phyloP scores from a whole-genome alignment of 2,329 filamentous ascomycete species.

The Cryphonectria japonica region DNA sequence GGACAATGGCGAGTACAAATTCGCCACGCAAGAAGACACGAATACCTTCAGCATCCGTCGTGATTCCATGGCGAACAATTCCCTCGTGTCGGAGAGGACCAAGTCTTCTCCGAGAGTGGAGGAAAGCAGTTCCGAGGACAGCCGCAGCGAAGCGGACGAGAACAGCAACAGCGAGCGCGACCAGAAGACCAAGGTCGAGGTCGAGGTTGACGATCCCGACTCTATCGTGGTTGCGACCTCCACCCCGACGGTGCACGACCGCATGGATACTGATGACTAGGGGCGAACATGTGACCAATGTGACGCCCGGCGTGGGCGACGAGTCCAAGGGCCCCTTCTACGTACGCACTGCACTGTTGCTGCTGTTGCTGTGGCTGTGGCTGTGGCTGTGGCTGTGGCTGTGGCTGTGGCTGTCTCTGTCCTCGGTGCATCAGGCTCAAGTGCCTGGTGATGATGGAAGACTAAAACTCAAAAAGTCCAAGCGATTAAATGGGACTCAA shows the following conservation, averaged over 20 bases:
- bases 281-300: neutral
- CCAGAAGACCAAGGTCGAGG: conserved; percentile 16
- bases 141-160: conserved; percentile 26
- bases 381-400: neutral
- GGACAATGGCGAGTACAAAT: conserved; percentile 59
- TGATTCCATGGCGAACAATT: conserved; percentile 31
- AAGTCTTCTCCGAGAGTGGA: conserved; percentile 15
- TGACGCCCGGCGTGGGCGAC: neutral
- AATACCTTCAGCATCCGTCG: conserved; percentile 31
- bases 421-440: neutral
- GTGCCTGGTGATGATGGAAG: neutral
- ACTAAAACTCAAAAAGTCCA: neutral
- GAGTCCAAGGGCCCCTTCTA: neutral
- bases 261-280: conserved; percentile 42
- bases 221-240: conserved; percentile 41
- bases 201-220: conserved; percentile 37
- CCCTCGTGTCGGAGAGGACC: conserved; percentile 26
- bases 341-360: neutral
- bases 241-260: conserved; percentile 35
- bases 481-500: neutral
- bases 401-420: neutral
- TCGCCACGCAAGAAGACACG: conserved; percentile 49
- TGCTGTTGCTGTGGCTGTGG: neutral
- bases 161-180: conserved; percentile 2
- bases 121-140: conserved; percentile 33